Conservation (phyloP, 2,329 filamentous ascomycete species). For the Colletotrichum sansevieriae region DNA sequence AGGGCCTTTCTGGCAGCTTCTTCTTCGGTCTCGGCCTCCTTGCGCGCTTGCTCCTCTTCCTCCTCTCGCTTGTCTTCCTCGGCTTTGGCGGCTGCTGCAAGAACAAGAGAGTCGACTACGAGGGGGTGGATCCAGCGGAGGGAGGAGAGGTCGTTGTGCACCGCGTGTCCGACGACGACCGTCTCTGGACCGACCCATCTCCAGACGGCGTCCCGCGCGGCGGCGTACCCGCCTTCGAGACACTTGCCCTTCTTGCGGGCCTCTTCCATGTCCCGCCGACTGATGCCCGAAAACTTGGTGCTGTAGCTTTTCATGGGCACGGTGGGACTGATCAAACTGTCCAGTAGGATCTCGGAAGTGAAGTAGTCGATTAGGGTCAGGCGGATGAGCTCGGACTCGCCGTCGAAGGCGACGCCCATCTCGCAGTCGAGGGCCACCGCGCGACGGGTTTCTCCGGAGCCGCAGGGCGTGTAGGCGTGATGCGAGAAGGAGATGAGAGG, state of each 20-base stretch:
- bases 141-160: slow-evolving; percentile 56
- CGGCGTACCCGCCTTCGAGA: slow-evolving; percentile 55
- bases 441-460: slow-evolving; percentile 19
- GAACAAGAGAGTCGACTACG: slow-evolving; percentile 60
- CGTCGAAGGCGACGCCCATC: slow-evolving; percentile 61
- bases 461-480: not conserved
- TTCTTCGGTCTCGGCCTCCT: slow-evolving; percentile 14
- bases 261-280: slow-evolving; percentile 52
- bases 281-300: slow-evolving; percentile 64
- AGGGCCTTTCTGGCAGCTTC: not conserved
- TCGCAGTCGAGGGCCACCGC: slow-evolving; percentile 67
- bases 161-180: slow-evolving; percentile 62
- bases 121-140: slow-evolving; percentile 62
- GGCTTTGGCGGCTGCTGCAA: slow-evolving; percentile 46
- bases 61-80: slow-evolving; percentile 37
- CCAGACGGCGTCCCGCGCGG: slow-evolving; percentile 58
- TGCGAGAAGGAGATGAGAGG: slow-evolving; percentile 8
- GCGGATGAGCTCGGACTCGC: slow-evolving; percentile 65
- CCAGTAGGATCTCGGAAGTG: slow-evolving; percentile 60
- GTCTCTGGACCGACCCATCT: slow-evolving; percentile 60
- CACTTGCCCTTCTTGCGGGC: slow-evolving; percentile 50
- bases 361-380: slow-evolving; percentile 66
- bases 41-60: slow-evolving; percentile 35
- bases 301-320: slow-evolving; percentile 62
- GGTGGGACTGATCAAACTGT: slow-evolving; percentile 63